Conservation (phyloP, 306 rosid genomes). For the Albizia julibrissin region DNA sequence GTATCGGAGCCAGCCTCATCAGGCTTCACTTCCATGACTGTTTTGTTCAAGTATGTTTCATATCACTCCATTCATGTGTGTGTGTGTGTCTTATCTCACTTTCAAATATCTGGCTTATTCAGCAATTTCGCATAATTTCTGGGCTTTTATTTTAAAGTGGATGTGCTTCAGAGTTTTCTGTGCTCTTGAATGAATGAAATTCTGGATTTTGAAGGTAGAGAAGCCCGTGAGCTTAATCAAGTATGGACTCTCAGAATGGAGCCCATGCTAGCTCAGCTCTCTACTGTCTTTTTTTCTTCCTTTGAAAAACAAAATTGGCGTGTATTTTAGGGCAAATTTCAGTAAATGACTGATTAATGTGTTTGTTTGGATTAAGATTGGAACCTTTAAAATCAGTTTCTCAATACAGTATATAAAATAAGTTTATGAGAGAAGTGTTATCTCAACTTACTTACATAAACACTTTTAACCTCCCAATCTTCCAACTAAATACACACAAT, state of each 20-base stretch:
- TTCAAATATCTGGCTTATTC: neutral
- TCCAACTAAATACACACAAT: too few species aligned
- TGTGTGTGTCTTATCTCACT: neutral
- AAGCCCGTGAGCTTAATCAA: neutral
- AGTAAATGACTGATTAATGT: too few species aligned
- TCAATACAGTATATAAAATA: too few species aligned
- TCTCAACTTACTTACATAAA: too few species aligned
- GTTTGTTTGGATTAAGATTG: too few species aligned
- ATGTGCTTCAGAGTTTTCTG: neutral
- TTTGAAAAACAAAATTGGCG: neutral
- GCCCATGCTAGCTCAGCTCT: neutral
- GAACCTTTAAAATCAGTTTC: too few species aligned
- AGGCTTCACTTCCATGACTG: constrained; percentile 54
- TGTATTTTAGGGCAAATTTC: too few species aligned
- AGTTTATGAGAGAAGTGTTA: too few species aligned
- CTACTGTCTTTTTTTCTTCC: neutral
- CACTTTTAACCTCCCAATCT: too few species aligned
- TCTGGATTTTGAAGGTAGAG: neutral
- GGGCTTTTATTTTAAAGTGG: neutral
- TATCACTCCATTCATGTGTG: neutral
- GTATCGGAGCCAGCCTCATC: constrained; percentile 36
- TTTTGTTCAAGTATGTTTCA: constrained; percentile 38
- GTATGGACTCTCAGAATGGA: neutral
- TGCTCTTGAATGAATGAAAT: neutral
- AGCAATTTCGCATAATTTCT: neutral